These are phyloP conservation scores for Calonectria pteridis DNA, from an alignment of 2,329 filamentous ascomycete genomes.

Conservation along the genomic window DNA sequence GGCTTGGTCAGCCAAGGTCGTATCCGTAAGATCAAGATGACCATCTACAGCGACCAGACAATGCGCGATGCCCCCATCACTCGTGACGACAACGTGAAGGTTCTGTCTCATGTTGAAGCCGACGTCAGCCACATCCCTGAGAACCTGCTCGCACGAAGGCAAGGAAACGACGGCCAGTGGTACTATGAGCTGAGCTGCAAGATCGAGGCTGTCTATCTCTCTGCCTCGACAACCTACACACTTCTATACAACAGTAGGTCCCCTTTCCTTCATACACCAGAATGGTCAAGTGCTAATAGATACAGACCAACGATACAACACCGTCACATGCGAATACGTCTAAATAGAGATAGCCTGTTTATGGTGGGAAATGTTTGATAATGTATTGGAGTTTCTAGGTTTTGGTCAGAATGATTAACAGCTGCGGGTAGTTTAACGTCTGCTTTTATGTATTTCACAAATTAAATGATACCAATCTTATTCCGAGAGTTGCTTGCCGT, in stretches of 20 bases:
- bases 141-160: constrained; percentile 46
- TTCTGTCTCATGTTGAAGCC: constrained; percentile 54
- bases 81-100: constrained; percentile 51
- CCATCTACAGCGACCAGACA: constrained; percentile 52
- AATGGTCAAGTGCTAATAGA: constrained; percentile 31
- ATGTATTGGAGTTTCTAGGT: constrained; percentile 26
- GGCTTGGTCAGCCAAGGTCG: constrained; percentile 50
- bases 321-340: constrained; percentile 58
- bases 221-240: constrained; percentile 58
- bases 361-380: background rate
- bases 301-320: constrained; percentile 54
- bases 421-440: constrained; percentile 11
- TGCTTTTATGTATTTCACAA: constrained; percentile 28
- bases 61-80: constrained; percentile 50
- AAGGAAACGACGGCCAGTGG: constrained; percentile 52
- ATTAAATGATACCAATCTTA: constrained; percentile 31
- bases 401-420: constrained; percentile 20
- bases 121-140: constrained; percentile 57
- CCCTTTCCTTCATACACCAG: too few species aligned
- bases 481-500: background rate
- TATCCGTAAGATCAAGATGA: constrained; percentile 50
- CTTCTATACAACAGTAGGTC: constrained; percentile 56
- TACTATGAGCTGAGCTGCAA: constrained; percentile 56
- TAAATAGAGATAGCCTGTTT: constrained; percentile 31
- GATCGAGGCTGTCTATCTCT: constrained; percentile 57